phyloP scores from a whole-genome alignment of 2,329 filamentous ascomycete genomes.

The Epichloe bromicola region DNA sequence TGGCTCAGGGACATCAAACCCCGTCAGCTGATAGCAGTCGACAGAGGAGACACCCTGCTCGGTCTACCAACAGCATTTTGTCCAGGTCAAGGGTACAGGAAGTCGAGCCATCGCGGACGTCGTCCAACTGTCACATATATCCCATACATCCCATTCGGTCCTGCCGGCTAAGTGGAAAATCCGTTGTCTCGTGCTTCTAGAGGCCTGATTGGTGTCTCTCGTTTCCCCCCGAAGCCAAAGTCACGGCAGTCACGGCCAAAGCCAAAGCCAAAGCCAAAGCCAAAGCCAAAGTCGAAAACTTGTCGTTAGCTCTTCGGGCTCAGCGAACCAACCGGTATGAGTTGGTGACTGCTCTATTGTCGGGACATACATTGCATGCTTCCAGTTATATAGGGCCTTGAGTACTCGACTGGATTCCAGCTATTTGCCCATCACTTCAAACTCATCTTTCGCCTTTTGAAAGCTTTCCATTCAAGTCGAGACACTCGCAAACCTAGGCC shows the following conservation, averaged over 20 bases:
- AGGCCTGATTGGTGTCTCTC: constrained; percentile 4
- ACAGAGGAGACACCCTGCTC: neutral
- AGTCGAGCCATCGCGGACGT: constrained; percentile 4
- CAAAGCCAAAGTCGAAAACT: neutral
- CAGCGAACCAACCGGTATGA: constrained; percentile 3
- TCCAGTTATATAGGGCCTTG: neutral
- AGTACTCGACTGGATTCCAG: neutral
- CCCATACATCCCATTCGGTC: constrained; percentile 6
- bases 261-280: neutral
- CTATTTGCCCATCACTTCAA: neutral
- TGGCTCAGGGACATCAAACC: neutral
- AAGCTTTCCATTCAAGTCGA: neutral
- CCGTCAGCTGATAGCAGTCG: neutral
- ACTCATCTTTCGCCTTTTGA: neutral
- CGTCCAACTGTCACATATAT: constrained; percentile 7
- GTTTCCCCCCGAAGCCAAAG: neutral
- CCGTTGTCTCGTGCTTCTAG: constrained; percentile 3
- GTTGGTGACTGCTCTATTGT: neutral
- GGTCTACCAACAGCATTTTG: constrained; percentile 4
- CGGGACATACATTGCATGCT: neutral
- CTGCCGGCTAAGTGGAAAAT: constrained; percentile 6
- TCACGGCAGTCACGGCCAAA: no score
- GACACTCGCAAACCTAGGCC: neutral
- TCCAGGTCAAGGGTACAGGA: constrained; percentile 4
- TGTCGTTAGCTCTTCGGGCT: neutral